phyloP scores from a whole-genome alignment of 139 green algal genomes.

The Tetraselmis chui region DNA sequence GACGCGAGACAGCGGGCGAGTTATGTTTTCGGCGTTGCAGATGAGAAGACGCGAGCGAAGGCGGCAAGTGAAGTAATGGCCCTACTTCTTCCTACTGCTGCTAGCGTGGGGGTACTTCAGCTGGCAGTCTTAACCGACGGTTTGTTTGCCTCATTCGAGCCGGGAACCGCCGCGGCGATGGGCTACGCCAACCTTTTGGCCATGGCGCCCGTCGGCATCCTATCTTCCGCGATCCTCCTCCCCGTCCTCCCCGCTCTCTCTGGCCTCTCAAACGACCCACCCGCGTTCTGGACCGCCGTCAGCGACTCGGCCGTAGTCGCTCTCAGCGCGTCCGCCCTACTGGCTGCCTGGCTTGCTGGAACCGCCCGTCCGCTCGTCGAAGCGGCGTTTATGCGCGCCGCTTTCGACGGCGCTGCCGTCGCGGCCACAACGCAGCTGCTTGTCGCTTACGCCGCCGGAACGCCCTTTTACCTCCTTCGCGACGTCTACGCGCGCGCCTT shows the following conservation, averaged over 20 bases:
- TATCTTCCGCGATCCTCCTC: background rate
- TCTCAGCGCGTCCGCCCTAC: background rate
- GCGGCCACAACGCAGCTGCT: background rate
- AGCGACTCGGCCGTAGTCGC: background rate
- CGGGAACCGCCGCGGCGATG: background rate
- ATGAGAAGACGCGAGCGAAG: background rate
- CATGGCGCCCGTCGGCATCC: background rate
- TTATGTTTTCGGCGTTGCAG: background rate
- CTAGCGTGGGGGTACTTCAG: background rate
- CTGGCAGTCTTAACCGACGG: background rate
- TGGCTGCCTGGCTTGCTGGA: background rate
- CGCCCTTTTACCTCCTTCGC: background rate
- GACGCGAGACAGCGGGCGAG: no score
- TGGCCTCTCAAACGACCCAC: background rate
- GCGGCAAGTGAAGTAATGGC: background rate
- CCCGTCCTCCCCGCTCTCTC: background rate
- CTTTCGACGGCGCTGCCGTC: background rate
- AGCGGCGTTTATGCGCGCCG: background rate
- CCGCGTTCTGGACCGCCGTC: background rate
- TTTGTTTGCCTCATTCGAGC: background rate
- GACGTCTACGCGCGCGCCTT: background rate
- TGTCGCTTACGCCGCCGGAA: background rate
- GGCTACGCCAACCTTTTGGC: slow-evolving; percentile 2
- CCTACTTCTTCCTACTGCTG: background rate
- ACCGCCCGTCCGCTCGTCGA: background rate